A percentile compares a stretch with the other conserved stretches of the same genome.
These are phyloP conservation scores for Jatropha curcas DNA, from an alignment of 345 rosid species.

Conservation along the genomic window DNA sequence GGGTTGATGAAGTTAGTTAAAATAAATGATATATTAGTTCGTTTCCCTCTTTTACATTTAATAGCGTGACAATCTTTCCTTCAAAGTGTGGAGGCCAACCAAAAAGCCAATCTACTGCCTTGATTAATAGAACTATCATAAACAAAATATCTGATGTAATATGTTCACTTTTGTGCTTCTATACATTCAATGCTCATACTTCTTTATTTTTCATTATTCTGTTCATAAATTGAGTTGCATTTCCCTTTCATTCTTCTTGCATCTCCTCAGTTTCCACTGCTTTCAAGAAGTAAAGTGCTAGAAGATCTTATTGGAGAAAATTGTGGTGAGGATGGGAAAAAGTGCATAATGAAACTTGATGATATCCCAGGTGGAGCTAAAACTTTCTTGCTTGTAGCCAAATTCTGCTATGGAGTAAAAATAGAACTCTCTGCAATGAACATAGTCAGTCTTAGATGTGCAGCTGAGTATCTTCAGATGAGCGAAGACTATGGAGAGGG, in stretches of 20 bases:
- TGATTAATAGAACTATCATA: background rate
- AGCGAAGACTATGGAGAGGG: conserved; percentile 64
- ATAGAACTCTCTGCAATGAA: conserved; percentile 62
- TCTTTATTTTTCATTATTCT: background rate
- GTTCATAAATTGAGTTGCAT: conserved; percentile 10
- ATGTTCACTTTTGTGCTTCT: background rate
- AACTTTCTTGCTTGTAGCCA: conserved; percentile 67
- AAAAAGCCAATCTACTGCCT: too few species aligned
- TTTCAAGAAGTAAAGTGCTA: conserved; percentile 75
- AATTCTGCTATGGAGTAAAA: conserved; percentile 81
- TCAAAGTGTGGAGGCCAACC: too few species aligned
- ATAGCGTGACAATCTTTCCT: too few species aligned
- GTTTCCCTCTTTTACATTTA: background rate
- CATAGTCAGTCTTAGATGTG: conserved; percentile 71
- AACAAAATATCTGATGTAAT: background rate
- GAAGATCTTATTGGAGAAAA: conserved; percentile 51
- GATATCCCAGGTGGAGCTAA: conserved; percentile 84
- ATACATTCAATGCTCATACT: background rate
- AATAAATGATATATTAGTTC: background rate
- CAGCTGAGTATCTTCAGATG: conserved; percentile 87
- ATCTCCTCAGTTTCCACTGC: conserved; percentile 72
- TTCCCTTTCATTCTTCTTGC: conserved; percentile 8
- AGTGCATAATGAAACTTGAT: conserved; percentile 53
- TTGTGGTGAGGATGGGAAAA: conserved; percentile 39
- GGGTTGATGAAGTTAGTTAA: background rate